A percentile compares a stretch with the other conserved stretches of the same genome.
Evolutionary conservation across 306 rosid genomes (phyloP).

Genomic region (Crotalaria pallida): DNA sequence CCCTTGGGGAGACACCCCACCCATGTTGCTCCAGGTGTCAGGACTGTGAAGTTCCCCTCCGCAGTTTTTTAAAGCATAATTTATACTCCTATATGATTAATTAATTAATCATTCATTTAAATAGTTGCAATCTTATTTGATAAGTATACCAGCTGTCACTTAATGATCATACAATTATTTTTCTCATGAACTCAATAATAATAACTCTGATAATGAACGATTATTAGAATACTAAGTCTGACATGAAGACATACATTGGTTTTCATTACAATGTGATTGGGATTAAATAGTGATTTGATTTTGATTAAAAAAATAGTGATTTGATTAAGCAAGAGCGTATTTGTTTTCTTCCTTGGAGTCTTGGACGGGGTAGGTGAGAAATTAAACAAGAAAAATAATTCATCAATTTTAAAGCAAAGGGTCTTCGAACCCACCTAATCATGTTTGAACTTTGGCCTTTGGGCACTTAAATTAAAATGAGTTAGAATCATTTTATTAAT

Average conservation of each 20-base stretch:
- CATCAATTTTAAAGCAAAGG: not conserved
- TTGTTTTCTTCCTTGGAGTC: conserved; percentile 8
- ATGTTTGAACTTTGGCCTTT: conserved; percentile 14
- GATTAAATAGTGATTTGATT: not conserved
- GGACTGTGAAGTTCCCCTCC: no score
- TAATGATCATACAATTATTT: not conserved
- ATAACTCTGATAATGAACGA: not conserved
- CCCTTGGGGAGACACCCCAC: no score
- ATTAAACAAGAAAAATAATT: conserved; percentile 16
- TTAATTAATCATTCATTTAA: conserved; percentile 4
- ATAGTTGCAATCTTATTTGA: conserved; percentile 12
- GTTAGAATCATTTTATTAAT: not conserved
- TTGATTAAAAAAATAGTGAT: not conserved
- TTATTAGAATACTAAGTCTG: conserved; percentile 20
- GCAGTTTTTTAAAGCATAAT: no score
- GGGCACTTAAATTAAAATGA: not conserved
- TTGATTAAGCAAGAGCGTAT: not conserved
- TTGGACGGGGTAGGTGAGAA: conserved; percentile 20
- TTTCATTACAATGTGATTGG: conserved; percentile 3
- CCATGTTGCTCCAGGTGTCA: no score
- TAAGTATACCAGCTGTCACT: conserved; percentile 24
- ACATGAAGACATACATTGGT: not conserved
- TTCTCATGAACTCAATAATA: not conserved
- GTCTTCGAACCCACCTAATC: not conserved
- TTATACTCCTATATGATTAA: no score